Percentiles rank a stretch among this genome's conserved stretches.
Evolutionary conservation across 495 filamentous ascomycete species (phyloP).

Genomic region (Terfezia claveryi): DNA sequence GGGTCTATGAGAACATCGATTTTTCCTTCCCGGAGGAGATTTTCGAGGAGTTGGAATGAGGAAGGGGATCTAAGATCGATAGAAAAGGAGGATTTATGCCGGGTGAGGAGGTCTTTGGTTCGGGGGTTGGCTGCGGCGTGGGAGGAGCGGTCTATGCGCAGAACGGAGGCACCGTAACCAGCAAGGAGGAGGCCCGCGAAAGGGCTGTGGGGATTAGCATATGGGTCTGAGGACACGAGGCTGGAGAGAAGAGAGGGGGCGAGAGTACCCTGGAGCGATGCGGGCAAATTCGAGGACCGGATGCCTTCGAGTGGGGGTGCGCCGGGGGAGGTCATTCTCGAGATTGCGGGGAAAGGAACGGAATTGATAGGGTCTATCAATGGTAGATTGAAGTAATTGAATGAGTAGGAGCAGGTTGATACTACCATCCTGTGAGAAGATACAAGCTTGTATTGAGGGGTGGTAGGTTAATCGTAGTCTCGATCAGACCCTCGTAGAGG

Average conservation of each 20-base stretch:
- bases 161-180: constrained; percentile 68
- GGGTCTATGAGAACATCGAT: constrained; percentile 73
- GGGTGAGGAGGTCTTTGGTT: constrained; percentile 46
- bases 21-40: constrained; percentile 31
- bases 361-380: too few relatives aligned
- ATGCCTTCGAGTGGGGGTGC: constrained; percentile 48
- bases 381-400: too few relatives aligned
- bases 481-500: too few relatives aligned
- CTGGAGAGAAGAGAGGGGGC: not conserved
- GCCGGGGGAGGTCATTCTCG: constrained; percentile 22
- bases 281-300: constrained; percentile 79
- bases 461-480: too few relatives aligned
- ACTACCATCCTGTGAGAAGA: too few relatives aligned
- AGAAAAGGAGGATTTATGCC: constrained; percentile 55
- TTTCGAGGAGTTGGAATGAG: constrained; percentile 41
- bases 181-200: constrained; percentile 76
- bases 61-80: constrained; percentile 49
- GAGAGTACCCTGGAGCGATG: constrained; percentile 51
- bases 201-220: constrained; percentile 42
- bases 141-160: constrained; percentile 57
- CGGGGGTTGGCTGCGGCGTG: constrained; percentile 17
- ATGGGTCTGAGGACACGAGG: constrained; percentile 43
- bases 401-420: too few relatives aligned
- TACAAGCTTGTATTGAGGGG: too few relatives aligned
- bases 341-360: not conserved